Evolutionary conservation across 1,284 basidiomycete species (phyloP).

Genomic region (Lentinus polychrous): DNA sequence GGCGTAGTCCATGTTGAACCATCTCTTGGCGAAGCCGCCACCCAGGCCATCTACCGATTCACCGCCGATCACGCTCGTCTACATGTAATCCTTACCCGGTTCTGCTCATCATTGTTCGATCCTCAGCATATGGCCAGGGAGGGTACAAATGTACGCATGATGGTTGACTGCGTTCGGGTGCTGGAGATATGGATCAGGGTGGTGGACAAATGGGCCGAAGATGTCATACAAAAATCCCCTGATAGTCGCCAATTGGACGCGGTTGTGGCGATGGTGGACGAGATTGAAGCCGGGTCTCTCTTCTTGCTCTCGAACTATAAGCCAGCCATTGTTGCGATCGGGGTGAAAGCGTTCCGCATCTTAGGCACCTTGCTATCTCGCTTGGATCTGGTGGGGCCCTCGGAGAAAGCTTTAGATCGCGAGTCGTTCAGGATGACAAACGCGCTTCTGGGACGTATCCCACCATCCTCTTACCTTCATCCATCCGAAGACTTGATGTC

Average conservation of each 20-base stretch:
- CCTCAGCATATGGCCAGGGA: conserved; percentile 65
- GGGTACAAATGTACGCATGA: conserved; percentile 51
- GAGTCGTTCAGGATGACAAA: conserved; percentile 38
- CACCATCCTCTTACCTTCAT: conserved; percentile 40
- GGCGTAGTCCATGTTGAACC: conserved; percentile 85
- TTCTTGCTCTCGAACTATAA: conserved; percentile 73
- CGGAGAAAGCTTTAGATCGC: conserved; percentile 19
- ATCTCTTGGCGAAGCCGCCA: conserved; percentile 61
- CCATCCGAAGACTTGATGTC: conserved; percentile 65
- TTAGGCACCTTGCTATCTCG: conserved; percentile 40
- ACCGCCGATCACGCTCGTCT: conserved; percentile 57
- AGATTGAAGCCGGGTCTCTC: conserved; percentile 69
- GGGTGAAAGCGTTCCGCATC: conserved; percentile 54
- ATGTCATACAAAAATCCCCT: conserved; percentile 24
- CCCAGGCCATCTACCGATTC: conserved; percentile 67
- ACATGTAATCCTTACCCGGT: conserved; percentile 60
- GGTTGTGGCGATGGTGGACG: conserved; percentile 39
- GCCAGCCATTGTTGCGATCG: conserved; percentile 42
- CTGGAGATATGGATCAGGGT: conserved; percentile 73
- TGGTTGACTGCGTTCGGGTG: conserved; percentile 60
- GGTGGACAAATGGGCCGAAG: conserved; percentile 59
- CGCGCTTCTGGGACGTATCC: conserved; percentile 39
- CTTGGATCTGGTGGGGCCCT: conserved; percentile 29
- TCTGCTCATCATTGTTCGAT: conserved; percentile 75
- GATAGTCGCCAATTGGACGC: conserved; percentile 31